Base-by-base conservation (phyloP, 495 filamentous ascomycete genomes). In the Sabuloglossum arenarium region DNA sequence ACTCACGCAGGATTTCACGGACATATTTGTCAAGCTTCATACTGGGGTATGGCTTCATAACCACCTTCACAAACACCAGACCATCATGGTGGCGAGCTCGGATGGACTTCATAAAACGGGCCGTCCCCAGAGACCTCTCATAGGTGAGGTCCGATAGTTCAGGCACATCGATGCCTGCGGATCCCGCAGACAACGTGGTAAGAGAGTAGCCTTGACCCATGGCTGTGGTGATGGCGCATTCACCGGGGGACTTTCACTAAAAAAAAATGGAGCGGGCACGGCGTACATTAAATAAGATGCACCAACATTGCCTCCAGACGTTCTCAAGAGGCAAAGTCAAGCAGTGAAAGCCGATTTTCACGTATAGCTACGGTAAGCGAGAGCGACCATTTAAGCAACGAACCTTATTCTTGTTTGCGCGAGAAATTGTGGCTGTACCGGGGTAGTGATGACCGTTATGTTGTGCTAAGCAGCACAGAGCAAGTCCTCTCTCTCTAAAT, bases 201-300 rank as follows among this genome's bases (percentile, higher is more conserved):
- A 93, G 76, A 60, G 93, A 97, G 69, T 94, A 96, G 63, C 85
- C 88, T 75, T 99, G 93, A 57, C 93, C 93, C 93, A 99, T 99
- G 61, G 53, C 79, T 54, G 57, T 21, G 25, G 56, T 14, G 25
- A 21, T 19, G 21, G 31, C 14, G 19, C 31, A 9, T 9, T 23
- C 28, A 28, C 25, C 21, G n/a, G 12, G 27, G 9, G 19, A n/a
- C 6, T 16, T 29, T 28, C 25, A 51, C 4, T 16, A 29, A 29
- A 8, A 16, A 21, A 16, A 3, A 49, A 28, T n/a, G 25, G 3
- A 23, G 23, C 45, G n/a, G 5, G 45, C 21, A 49, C 51, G 8
- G 24, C 31, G 51, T 16, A 19, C 29, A 31, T 54, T 29, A 54
- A 54, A 19, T 28, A 12, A 49, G 21, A 49, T 49, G 21, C 21